Evolutionary conservation across 805 yeast genomes (phyloP), one percentile per base, ranked within the genome.

Genomic region (Wickerhamiella azymoides): DNA sequence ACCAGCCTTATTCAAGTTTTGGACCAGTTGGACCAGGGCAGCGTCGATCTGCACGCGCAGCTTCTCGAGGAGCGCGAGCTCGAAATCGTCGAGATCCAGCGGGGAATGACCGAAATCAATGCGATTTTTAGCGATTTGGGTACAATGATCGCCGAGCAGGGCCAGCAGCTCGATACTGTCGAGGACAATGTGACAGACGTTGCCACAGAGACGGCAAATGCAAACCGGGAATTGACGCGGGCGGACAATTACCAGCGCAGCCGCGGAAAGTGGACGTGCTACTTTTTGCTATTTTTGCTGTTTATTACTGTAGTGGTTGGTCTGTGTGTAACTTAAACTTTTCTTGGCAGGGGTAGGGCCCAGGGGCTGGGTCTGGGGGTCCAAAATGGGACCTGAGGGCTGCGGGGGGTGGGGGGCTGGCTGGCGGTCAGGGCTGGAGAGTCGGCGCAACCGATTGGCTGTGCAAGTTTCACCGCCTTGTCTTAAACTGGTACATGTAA

Each of bases 41-140:
- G 50, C 14, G 51, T 61, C 3, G 60, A 57, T 35, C 50, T 60
- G 39, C 61, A 61, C 39, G 45, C 49, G 10, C 52, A 53, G 9
- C 46, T 55, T 5, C 77, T 86, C 2, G 75, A 77, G 47, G 89
- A 84, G 56, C 66, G 96, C 46, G 79, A 81, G 45, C 65, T 74
- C 19, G 92, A 84, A 50, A 81, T 88, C 27, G 67, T 70, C 26
- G 77, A 75, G 50, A 79, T 86, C 8, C 78, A 80, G 37, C 75
- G 76, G 36, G 94, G 94, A 0, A 84, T 86, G 10, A 73, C 71
- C 45, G 96, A 88, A 52, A 84, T 88, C 36, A 86, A 88, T 60
- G 71, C 85, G 9, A 86, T 88, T 3, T 86, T 85, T 60, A 77
- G 77, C 52, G 94, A 86, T 55, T 62, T 88, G 47, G 85, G 86